These are phyloP conservation scores for Tylopilus sp. DNA, from an alignment of 1,284 basidiomycete genomes.

Conservation along the genomic window DNA sequence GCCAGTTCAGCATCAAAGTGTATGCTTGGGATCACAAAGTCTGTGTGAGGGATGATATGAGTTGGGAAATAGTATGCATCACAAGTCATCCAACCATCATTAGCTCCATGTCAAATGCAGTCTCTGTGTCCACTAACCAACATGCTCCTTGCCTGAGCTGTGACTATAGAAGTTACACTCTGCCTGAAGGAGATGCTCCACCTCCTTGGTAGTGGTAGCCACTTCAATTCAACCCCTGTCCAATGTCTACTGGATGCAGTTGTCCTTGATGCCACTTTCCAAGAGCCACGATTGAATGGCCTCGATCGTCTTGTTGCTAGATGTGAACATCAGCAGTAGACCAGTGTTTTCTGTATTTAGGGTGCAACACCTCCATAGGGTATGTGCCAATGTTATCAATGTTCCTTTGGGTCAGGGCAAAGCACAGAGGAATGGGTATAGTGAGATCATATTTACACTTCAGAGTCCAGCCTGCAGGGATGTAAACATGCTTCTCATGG, in stretches of 20 bases:
- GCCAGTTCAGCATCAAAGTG: slow-evolving; percentile 26
- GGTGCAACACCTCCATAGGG: slow-evolving; percentile 43
- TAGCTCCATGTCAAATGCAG: slow-evolving; percentile 13
- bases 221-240: slow-evolving; percentile 44
- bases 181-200: slow-evolving; percentile 33
- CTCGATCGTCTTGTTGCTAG: slow-evolving; percentile 35
- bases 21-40: slow-evolving; percentile 28
- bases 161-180: slow-evolving; percentile 37
- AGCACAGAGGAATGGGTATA: slow-evolving; percentile 35
- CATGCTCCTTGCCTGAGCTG: slow-evolving; percentile 36
- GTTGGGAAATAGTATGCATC: slow-evolving; percentile 27
- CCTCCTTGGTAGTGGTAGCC: slow-evolving; percentile 38
- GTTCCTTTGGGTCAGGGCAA: slow-evolving; percentile 42
- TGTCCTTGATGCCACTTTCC: slow-evolving; percentile 32
- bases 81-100: slow-evolving; percentile 23
- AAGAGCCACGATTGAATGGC: slow-evolving; percentile 40
- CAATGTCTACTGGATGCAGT: slow-evolving; percentile 31
- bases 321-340: slow-evolving; percentile 38
- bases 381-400: slow-evolving; percentile 36
- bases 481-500: slow-evolving; percentile 34
- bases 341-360: slow-evolving; percentile 47
- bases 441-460: slow-evolving; percentile 26
- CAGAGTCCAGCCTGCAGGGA: slow-evolving; percentile 35
- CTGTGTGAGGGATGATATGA: slow-evolving; percentile 28
- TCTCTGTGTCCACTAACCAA: slow-evolving; percentile 30